Base-by-base conservation (phyloP, 768 basidiomycete species). In the Mycena capillaripes region DNA sequence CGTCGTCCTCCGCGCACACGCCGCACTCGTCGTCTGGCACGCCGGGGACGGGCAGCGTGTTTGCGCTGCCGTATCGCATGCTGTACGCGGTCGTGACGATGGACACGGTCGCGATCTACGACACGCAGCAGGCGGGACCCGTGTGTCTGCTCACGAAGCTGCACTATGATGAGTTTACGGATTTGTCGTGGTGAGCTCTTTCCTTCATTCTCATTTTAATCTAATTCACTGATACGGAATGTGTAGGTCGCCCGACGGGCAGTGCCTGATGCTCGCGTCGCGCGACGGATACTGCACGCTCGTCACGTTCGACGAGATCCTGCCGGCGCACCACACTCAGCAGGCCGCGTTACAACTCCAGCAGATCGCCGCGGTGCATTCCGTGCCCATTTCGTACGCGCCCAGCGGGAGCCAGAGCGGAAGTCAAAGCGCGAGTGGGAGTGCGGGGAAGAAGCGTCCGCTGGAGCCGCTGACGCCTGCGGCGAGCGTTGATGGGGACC, bases 161-260 rank as follows among this genome's bases (percentile, higher is more conserved):
- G 72, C 98, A 99, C 82, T 99, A 98, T 80, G 96, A 97, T 72
- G 96, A 97, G 77, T 99, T 99, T 79, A 99, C 98, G 9, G 98
- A 99, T 83, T 87, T 98, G 82, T 91, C 93, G 48, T 99, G 98
- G 98, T 98, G 77, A 48, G 95, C 7, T 55, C 48, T 44, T 21
- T 38, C 40, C 60, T 40, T 44, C 19, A n/a, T n/a, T 48, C 38
- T 53, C 38, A 27, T 30, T 10, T 30, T 7, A 21, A 32, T 32
- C 29, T 30, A 23, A 50, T 46, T 46, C 8, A 46, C 19, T n/a
- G 44, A 36, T 36, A 36, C 48, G 48, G n/a, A 25, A n/a, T n/a
- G n/a, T n/a, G n/a, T n/a, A 99, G 97, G 97, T 97, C 97, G 1
- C 91, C 96, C 1, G 98, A 99, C 77, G 98, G 98, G 5, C 96